phyloP scores from a whole-genome alignment of 2,329 filamentous ascomycete genomes.

The Huntiella moniliformis region DNA sequence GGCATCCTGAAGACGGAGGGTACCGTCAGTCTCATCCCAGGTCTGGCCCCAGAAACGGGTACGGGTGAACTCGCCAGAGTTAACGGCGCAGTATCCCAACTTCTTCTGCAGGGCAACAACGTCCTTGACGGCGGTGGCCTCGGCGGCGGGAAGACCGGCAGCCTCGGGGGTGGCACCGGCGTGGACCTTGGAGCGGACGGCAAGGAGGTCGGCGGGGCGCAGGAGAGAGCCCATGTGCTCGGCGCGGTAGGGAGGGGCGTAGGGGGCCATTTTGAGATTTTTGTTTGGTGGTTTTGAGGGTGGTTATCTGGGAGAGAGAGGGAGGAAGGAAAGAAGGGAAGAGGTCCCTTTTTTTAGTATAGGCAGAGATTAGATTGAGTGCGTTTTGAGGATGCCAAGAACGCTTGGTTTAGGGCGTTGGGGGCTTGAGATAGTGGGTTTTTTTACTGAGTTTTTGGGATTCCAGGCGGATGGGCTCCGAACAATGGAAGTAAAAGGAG shows the following conservation, averaged over 20 bases:
- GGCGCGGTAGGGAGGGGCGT: conserved; percentile 44
- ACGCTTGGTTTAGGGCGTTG: too few species aligned
- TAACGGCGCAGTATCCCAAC: conserved; percentile 46
- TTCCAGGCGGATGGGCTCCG: too few species aligned
- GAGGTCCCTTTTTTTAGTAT: not conserved
- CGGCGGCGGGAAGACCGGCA: conserved; percentile 35
- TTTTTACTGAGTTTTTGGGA: too few species aligned
- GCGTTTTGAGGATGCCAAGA: too few species aligned
- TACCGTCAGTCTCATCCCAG: conserved; percentile 35
- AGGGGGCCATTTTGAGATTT: conserved; percentile 5
- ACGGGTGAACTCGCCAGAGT: conserved; percentile 50
- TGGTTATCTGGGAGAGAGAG: not conserved
- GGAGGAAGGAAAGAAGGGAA: not conserved
- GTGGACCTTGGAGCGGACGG: conserved; percentile 18
- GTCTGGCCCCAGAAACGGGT: conserved; percentile 33
- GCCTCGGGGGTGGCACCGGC: conserved; percentile 29
- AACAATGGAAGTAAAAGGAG: too few species aligned
- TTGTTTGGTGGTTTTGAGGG: not conserved
- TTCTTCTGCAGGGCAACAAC: conserved; percentile 51
- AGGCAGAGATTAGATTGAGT: too few species aligned
- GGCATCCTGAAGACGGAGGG: conserved; percentile 28
- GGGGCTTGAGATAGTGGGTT: too few species aligned
- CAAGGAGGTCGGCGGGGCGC: conserved; percentile 34
- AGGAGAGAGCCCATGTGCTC: conserved; percentile 60
- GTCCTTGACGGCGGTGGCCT: conserved; percentile 46